Evolutionary conservation across 2,329 filamentous ascomycete genomes (phyloP).

Genomic region (Neonectria faginata): DNA sequence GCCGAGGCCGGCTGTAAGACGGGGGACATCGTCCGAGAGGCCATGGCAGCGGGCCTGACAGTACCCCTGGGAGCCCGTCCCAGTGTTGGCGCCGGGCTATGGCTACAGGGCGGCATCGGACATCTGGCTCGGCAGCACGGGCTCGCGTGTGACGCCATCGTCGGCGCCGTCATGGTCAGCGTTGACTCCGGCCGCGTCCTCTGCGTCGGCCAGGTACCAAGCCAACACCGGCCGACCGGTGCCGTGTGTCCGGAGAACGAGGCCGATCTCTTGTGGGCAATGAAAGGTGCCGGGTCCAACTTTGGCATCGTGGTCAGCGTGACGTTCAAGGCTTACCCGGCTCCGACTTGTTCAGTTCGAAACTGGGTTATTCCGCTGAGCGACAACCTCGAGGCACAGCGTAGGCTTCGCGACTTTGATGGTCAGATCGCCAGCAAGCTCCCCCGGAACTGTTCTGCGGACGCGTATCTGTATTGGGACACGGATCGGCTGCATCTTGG

Average conservation of each 20-base stretch:
- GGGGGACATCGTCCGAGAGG: slow-evolving; percentile 62
- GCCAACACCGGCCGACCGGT: slow-evolving; percentile 53
- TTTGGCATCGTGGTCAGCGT: slow-evolving; percentile 68
- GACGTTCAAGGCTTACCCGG: slow-evolving; percentile 59
- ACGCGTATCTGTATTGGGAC: slow-evolving; percentile 68
- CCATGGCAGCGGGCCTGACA: slow-evolving; percentile 61
- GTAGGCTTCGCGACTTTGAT: slow-evolving; percentile 56
- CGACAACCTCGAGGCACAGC: slow-evolving; percentile 42
- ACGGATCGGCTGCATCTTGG: slow-evolving; percentile 60
- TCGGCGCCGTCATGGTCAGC: slow-evolving; percentile 70
- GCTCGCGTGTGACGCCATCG: slow-evolving; percentile 68
- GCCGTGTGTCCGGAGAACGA: slow-evolving; percentile 60
- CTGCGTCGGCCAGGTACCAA: slow-evolving; percentile 64
- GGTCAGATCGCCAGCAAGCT: slow-evolving; percentile 54
- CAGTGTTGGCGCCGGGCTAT: slow-evolving; percentile 72
- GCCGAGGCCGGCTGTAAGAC: slow-evolving; percentile 68
- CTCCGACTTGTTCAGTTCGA: slow-evolving; percentile 54
- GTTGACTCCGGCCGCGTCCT: slow-evolving; percentile 60
- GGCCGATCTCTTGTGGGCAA: slow-evolving; percentile 65
- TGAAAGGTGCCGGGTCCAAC: slow-evolving; percentile 70
- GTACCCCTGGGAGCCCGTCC: slow-evolving; percentile 71
- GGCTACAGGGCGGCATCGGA: slow-evolving; percentile 74
- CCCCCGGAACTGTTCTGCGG: slow-evolving; percentile 58
- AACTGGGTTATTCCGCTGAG: slow-evolving; percentile 56
- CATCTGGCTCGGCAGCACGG: slow-evolving; percentile 67